A percentile compares a stretch with the other conserved stretches of the same genome.
phyloP scores from a whole-genome alignment of 257 asterid genomes.

The Capsicum pubescens region DNA sequence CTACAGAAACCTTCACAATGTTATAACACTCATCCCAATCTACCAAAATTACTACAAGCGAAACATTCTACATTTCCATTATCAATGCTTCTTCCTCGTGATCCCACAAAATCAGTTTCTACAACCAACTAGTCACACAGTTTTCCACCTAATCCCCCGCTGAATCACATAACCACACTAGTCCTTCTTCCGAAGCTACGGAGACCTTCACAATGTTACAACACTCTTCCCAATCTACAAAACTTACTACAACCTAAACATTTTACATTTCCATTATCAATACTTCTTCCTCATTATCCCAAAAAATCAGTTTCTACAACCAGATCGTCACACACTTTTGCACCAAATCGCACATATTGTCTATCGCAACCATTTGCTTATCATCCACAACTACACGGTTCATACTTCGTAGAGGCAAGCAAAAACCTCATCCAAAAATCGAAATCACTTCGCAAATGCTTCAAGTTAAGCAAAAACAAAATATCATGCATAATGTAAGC shows the following conservation, averaged over 20 bases:
- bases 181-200: neutral
- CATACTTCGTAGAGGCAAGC: neutral
- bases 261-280: neutral
- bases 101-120: neutral
- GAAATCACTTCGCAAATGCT: neutral
- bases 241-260: neutral
- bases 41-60: neutral
- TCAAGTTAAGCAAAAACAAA: neutral
- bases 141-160: neutral
- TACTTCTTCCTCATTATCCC: conserved; percentile 3
- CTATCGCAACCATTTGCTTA: neutral
- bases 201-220: neutral
- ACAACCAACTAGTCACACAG: neutral
- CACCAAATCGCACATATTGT: neutral
- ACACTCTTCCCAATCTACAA: conserved; percentile 3
- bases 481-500: neutral
- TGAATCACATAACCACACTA: neutral
- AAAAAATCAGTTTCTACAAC: conserved; percentile 5
- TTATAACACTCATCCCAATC: conserved; percentile 7
- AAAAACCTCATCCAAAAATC: neutral
- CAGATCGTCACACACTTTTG: neutral
- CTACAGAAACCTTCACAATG: neutral
- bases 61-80: neutral
- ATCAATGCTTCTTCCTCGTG: neutral
- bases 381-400: neutral